Percentiles rank a stretch among this genome's conserved stretches.
These are phyloP conservation scores for Chiua virens DNA, from an alignment of 768 basidiomycete genomes.

Conservation along the genomic window DNA sequence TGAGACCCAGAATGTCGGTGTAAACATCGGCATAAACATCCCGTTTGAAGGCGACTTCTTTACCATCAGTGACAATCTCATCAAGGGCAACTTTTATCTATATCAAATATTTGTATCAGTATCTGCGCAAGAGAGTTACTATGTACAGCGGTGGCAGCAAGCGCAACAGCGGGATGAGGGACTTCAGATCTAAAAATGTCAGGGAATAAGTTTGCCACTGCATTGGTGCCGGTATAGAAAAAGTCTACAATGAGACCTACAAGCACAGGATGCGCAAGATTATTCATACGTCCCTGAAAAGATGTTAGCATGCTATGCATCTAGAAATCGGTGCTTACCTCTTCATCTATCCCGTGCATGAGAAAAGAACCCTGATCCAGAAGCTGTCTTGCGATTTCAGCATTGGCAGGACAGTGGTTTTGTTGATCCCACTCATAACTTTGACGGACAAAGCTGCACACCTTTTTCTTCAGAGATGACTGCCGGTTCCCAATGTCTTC, in stretches of 20 bases:
- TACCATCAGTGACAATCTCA: background rate
- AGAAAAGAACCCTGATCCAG: background rate
- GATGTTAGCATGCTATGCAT: too few species aligned
- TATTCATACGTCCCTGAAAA: background rate
- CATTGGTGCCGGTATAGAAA: background rate
- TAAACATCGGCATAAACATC: background rate
- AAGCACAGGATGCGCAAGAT: background rate
- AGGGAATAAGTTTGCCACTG: background rate
- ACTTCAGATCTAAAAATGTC: background rate
- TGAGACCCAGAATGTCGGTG: background rate
- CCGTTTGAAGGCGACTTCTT: background rate
- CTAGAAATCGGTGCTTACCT: too few species aligned
- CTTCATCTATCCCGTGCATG: background rate
- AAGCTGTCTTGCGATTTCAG: background rate
- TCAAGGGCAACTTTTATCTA: background rate
- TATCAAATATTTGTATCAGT: too few species aligned
- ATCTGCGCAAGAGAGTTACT: too few species aligned
- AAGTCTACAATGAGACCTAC: background rate
- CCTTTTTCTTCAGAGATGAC: slow-evolving; percentile 2
- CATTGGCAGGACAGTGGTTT: background rate
- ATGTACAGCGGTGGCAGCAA: slow-evolving; percentile 1
- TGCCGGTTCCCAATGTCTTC: slow-evolving; percentile 3
- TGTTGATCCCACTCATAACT: slow-evolving; percentile 4
- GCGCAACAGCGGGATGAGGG: background rate
- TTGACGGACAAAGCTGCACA: background rate